Conservation (phyloP, 108 stramenopile species). For the Cyclotella baltica region DNA sequence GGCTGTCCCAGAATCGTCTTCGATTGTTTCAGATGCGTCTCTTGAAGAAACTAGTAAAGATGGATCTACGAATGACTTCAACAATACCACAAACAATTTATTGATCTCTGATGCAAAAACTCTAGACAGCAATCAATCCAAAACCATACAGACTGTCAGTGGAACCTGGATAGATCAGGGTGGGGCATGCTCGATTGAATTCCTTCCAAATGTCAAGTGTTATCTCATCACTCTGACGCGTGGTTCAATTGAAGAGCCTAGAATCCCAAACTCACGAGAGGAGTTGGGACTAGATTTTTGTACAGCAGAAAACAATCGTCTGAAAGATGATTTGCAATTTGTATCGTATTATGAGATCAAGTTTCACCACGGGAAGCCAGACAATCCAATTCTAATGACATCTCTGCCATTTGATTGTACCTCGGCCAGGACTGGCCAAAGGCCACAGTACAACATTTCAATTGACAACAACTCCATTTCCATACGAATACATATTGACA, state of each 20-base stretch:
- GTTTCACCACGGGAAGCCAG: not conserved
- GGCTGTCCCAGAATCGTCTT: not conserved
- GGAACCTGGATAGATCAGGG: slow-evolving; percentile 44
- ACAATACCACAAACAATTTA: no score
- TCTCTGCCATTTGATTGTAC: slow-evolving; percentile 13
- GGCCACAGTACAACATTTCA: slow-evolving; percentile 14
- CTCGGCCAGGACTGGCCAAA: not conserved
- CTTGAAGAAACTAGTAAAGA: not conserved
- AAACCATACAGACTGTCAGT: not conserved
- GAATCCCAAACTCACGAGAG: slow-evolving; percentile 21
- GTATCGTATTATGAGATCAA: slow-evolving; percentile 10
- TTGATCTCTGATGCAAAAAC: not conserved
- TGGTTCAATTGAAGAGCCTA: no score
- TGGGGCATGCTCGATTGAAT: slow-evolving; percentile 44
- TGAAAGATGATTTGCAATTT: not conserved
- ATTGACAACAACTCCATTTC: slow-evolving; percentile 34
- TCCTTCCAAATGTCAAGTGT: slow-evolving; percentile 41
- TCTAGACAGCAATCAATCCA: not conserved
- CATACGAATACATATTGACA: slow-evolving; percentile 31
- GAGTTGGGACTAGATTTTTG: slow-evolving; percentile 20
- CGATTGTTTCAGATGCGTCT: not conserved
- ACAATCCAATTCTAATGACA: slow-evolving; percentile 10
- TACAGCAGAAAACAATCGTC: not conserved
- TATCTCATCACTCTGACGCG: slow-evolving; percentile 38
- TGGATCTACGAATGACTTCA: not conserved